A percentile compares a stretch with the other conserved stretches of the same genome.
These are phyloP conservation scores for Aspergillus ochraceus DNA, from an alignment of 2,329 filamentous ascomycete species.

Conservation along the genomic window DNA sequence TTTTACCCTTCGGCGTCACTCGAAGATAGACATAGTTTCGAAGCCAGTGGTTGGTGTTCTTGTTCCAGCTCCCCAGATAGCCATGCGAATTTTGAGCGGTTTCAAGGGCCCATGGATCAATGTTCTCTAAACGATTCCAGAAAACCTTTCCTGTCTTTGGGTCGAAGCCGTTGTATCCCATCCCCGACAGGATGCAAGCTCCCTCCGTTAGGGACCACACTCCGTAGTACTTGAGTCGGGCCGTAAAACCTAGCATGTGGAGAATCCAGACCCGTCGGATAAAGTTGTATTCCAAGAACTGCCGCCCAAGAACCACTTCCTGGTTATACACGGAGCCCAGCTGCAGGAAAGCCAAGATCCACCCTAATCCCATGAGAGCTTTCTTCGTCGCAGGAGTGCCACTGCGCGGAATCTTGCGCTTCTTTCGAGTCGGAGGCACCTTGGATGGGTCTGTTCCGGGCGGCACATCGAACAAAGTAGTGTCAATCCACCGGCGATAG, in stretches of 20 bases:
- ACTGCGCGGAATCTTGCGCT: conserved; percentile 88
- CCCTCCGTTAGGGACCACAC: conserved; percentile 94
- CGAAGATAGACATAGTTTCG: conserved; percentile 94
- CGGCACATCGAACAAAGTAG: conserved; percentile 88
- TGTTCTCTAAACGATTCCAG: conserved; percentile 89
- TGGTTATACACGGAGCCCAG: conserved; percentile 68
- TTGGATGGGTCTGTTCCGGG: conserved; percentile 79
- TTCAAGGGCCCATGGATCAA: conserved; percentile 83
- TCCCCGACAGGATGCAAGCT: conserved; percentile 86
- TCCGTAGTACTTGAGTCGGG: conserved; percentile 92
- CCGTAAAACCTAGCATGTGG: conserved; percentile 79
- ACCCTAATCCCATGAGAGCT: conserved; percentile 68
- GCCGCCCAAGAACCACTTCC: conserved; percentile 62
- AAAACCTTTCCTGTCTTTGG: conserved; percentile 78
- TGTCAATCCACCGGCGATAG: conserved; percentile 89
- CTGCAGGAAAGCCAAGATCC: conserved; percentile 77
- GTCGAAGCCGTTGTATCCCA: conserved; percentile 93
- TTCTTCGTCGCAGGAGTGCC: conserved; percentile 82
- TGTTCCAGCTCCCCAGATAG: conserved; percentile 93
- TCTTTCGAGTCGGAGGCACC: conserved; percentile 81
- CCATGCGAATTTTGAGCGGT: conserved; percentile 89
- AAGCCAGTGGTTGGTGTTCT: conserved; percentile 97
- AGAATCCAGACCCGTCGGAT: conserved; percentile 73
- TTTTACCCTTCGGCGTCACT: conserved; percentile 92
- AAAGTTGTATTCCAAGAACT: conserved; percentile 68